Evolutionary conservation across 2,329 filamentous ascomycete species (phyloP).

Genomic region (Colletotrichum cordylinicola): DNA sequence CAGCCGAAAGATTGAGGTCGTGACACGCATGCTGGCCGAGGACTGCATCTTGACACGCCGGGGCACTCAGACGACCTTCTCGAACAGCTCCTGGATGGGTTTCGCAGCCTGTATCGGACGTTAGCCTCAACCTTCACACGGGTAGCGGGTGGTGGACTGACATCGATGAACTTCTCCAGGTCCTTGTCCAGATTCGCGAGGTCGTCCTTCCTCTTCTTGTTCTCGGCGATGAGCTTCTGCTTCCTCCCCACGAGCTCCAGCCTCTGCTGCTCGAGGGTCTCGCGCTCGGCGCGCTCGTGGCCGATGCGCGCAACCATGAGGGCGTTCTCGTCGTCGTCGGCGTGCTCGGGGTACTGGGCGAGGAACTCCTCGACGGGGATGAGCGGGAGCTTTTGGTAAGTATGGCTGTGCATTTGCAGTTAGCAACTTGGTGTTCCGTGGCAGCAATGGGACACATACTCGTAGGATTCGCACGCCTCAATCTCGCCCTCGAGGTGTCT

Average conservation of each 20-base stretch:
- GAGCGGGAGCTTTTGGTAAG: slow-evolving; percentile 84
- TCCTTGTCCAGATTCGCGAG: slow-evolving; percentile 90
- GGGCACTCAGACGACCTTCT: slow-evolving; percentile 65
- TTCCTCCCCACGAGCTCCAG: slow-evolving; percentile 75
- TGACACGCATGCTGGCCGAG: background rate
- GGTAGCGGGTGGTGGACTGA: slow-evolving; percentile 44
- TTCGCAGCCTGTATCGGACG: slow-evolving; percentile 70
- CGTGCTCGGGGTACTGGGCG: slow-evolving; percentile 74
- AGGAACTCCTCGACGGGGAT: slow-evolving; percentile 86
- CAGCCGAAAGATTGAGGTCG: background rate
- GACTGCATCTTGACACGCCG: background rate
- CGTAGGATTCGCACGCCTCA: slow-evolving; percentile 85
- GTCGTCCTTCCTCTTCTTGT: slow-evolving; percentile 93
- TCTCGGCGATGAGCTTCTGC: slow-evolving; percentile 69
- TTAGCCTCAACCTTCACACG: slow-evolving; percentile 21
- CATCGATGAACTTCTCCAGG: slow-evolving; percentile 92
- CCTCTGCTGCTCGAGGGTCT: slow-evolving; percentile 83
- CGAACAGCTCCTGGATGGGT: slow-evolving; percentile 85
- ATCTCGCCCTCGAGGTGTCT: slow-evolving; percentile 91
- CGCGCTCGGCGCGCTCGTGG: slow-evolving; percentile 84
- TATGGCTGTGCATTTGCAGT: slow-evolving; percentile 64
- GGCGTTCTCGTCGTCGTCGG: slow-evolving; percentile 75
- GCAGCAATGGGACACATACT: slow-evolving; percentile 64
- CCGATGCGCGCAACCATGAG: slow-evolving; percentile 91
- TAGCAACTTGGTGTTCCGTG: slow-evolving; percentile 21